These are phyloP conservation scores for Myxozyma neotropica DNA, from an alignment of 805 yeast species.

Conservation along the genomic window DNA sequence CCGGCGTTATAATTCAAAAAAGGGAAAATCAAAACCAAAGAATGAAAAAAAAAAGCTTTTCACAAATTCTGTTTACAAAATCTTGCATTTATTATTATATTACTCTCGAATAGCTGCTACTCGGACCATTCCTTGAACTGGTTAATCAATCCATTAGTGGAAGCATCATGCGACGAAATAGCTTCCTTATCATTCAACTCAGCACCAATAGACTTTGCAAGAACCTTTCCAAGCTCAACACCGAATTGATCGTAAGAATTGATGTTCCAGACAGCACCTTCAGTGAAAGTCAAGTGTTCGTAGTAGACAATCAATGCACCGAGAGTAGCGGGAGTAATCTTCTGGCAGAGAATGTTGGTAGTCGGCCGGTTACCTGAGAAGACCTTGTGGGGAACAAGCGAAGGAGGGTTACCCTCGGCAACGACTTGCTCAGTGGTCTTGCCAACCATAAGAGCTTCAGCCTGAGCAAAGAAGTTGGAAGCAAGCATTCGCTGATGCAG, in stretches of 20 bases:
- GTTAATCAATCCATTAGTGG: constrained; percentile 92
- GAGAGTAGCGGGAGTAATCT: constrained; percentile 93
- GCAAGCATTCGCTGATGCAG: constrained; percentile 97
- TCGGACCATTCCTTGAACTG: constrained; percentile 73
- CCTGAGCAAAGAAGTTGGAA: constrained; percentile 98
- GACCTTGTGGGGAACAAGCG: constrained; percentile 89
- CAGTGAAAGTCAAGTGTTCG: constrained; percentile 95
- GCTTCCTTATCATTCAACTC: constrained; percentile 70
- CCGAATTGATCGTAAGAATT: constrained; percentile 99
- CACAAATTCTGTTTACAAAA: background rate
- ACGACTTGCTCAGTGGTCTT: constrained; percentile 77
- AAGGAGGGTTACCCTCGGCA: constrained; percentile 80
- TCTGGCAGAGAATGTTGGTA: constrained; percentile 92
- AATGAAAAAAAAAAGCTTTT: no score
- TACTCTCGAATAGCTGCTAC: no score
- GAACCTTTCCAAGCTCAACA: constrained; percentile 96
- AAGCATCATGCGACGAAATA: constrained; percentile 77
- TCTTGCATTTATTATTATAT: background rate
- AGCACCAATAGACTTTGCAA: constrained; percentile 92
- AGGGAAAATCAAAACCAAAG: no score
- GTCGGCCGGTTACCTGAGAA: constrained; percentile 99
- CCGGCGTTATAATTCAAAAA: no score
- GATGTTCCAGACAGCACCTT: constrained; percentile 99
- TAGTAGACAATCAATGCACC: constrained; percentile 98
- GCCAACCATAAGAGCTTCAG: constrained; percentile 97